Evolutionary conservation across 2,329 filamentous ascomycete genomes (phyloP).

Genomic region (Helotiales sp.): DNA sequence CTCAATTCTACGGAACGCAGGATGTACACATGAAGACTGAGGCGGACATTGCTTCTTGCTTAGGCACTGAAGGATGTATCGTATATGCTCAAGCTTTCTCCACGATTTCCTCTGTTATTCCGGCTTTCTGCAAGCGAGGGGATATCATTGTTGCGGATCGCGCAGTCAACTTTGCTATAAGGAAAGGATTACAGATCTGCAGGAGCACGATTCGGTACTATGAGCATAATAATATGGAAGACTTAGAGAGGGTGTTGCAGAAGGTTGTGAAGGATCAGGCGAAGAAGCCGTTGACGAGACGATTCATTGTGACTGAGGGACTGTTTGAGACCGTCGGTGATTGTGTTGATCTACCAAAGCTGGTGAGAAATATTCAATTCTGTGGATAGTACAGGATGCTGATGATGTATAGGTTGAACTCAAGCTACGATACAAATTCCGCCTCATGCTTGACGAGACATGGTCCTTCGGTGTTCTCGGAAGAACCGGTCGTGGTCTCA

Average conservation of each 20-base stretch:
- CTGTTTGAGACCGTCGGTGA: constrained; percentile 91
- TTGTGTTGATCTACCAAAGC: constrained; percentile 77
- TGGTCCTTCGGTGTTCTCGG: constrained; percentile 96
- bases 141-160: constrained; percentile 96
- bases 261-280: constrained; percentile 86
- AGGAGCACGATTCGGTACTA: constrained; percentile 92
- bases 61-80: constrained; percentile 87
- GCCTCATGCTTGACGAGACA: constrained; percentile 94
- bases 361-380: constrained; percentile 54
- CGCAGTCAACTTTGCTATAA: constrained; percentile 89
- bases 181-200: constrained; percentile 91
- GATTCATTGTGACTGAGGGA: constrained; percentile 95
- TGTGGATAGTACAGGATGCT: neutral
- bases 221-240: constrained; percentile 94
- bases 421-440: constrained; percentile 96
- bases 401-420: constrained; percentile 68
- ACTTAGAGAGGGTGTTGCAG: constrained; percentile 81
- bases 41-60: constrained; percentile 84
- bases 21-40: constrained; percentile 98
- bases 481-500: constrained; percentile 85
- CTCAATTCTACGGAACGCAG: constrained; percentile 97
- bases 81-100: constrained; percentile 96
- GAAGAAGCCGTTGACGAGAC: constrained; percentile 77
- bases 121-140: constrained; percentile 93
- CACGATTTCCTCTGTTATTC: constrained; percentile 95